phyloP scores from a whole-genome alignment of 345 rosid genomes.

The Brassica cretica region DNA sequence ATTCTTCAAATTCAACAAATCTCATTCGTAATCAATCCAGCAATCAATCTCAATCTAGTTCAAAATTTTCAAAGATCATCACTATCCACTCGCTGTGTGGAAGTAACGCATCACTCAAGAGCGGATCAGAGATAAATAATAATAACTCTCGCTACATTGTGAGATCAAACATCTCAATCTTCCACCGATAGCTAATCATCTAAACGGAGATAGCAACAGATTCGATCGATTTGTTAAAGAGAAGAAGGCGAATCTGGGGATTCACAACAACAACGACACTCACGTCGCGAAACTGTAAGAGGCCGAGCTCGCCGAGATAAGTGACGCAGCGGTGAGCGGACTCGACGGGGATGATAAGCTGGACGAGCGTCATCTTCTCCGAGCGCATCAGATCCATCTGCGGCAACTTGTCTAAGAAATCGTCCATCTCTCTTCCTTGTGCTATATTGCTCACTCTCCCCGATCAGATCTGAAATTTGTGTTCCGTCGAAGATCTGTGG shows the following conservation, averaged over 20 bases:
- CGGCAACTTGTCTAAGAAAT: constrained; percentile 69
- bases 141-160: constrained; percentile 6
- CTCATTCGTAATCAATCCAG: constrained; percentile 4
- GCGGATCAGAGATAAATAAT: constrained; percentile 12
- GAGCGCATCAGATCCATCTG: constrained; percentile 99
- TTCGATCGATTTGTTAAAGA: constrained; percentile 18
- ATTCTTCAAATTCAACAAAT: neutral
- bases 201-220: constrained; percentile 8
- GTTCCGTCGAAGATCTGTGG: constrained; percentile 39
- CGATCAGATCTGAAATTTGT: constrained; percentile 33
- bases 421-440: constrained; percentile 44
- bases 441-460: constrained; percentile 30
- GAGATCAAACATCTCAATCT: constrained; percentile 11
- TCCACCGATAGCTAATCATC: constrained; percentile 20
- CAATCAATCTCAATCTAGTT: constrained; percentile 1
- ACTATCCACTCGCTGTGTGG: constrained; percentile 12
- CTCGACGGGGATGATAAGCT: constrained; percentile 93
- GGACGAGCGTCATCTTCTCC: constrained; percentile 91
- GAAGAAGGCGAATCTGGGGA: constrained; percentile 49
- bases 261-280: constrained; percentile 36
- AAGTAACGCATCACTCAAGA: constrained; percentile 19
- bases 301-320: constrained; percentile 84
- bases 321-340: constrained; percentile 84
- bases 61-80: constrained; percentile 27
- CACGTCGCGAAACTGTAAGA: constrained; percentile 77